A percentile compares a stretch with the other conserved stretches of the same genome.
Conservation (phyloP, 345 rosid genomes). For the Lumnitzera littorea region DNA sequence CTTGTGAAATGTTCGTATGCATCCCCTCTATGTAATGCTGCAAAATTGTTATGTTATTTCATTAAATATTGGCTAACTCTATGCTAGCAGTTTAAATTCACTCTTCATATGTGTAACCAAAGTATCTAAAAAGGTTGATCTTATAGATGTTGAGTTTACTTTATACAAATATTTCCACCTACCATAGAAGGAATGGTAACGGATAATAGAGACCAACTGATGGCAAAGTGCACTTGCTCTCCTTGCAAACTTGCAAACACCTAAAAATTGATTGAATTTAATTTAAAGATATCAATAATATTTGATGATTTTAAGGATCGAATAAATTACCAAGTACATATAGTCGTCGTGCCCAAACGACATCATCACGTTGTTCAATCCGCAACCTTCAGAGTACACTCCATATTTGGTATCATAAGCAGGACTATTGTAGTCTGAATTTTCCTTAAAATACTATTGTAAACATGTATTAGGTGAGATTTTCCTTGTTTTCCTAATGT, state of each 20-base stretch:
- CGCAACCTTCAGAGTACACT: slow-evolving; percentile 46
- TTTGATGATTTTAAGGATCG: not conserved
- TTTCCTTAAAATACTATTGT: slow-evolving; percentile 47
- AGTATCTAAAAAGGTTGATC: too few species aligned
- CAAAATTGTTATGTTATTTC: slow-evolving; percentile 3
- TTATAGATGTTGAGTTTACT: not conserved
- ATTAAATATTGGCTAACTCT: not conserved
- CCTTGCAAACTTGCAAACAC: slow-evolving; percentile 43
- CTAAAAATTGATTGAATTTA: not conserved
- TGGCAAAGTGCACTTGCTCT: slow-evolving; percentile 49
- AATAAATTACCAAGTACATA: slow-evolving; percentile 48
- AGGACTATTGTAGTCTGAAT: slow-evolving; percentile 43
- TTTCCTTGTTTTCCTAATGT: too few species aligned
- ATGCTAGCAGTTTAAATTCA: too few species aligned
- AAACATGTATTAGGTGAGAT: too few species aligned
- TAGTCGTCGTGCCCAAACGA: slow-evolving; percentile 73
- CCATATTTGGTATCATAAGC: slow-evolving; percentile 46
- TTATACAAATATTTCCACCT: not conserved
- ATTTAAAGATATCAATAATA: too few species aligned
- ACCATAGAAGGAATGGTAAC: slow-evolving; percentile 70
- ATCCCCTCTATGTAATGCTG: slow-evolving; percentile 40
- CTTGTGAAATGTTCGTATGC: slow-evolving; percentile 44
- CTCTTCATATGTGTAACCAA: too few species aligned
- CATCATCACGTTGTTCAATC: slow-evolving; percentile 53
- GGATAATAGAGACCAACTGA: slow-evolving; percentile 56